Base-by-base conservation (phyloP, 768 basidiomycete genomes). In the Naematelia encephala region DNA sequence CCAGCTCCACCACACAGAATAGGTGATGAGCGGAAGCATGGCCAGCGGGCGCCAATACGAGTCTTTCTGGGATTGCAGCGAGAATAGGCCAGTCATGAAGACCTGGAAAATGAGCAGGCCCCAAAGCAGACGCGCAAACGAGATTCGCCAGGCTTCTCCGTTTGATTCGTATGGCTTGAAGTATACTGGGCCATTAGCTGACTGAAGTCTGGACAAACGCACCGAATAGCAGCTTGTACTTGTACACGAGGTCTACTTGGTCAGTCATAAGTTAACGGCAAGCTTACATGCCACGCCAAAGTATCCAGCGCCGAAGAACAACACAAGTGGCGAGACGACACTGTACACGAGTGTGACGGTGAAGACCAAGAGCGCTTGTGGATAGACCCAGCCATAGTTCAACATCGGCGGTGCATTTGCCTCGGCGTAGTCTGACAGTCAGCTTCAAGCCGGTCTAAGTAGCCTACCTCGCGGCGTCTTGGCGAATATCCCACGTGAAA, bases 141-240 rank as follows among this genome's bases (percentile, higher is more conserved):
- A 93, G 66, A 97, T 85, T 0, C 91, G 91, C 94, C 96, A 98
- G 1, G 93, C 96, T 79, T 97, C 92, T 1, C 96, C 96, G 67
- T 88, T 89, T 1, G 89, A 91, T 78, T 97, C 93, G 77, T 97
- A 98, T 0, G 96, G 94, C 72, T 97, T 97, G 81, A 96, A 96
- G 81, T 94, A 98, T 19, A 97, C 92, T 96, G 70, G 0, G 50
- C 23, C 13, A 26, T 8, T 47, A 47, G 21, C 46, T 8, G 5
- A 8, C 46, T 8, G 46, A 19, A 8, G 19, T 39, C 34, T 19
- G 19, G 46, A 26, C 8, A 19, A 4, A 78, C 89, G 56, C 57
- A 93, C 93, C 91, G 68, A 94, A 96, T 0, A 98, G 81, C 3
- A 98, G 82, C 69, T 96, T 94, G 80, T 98, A 96, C 81, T 99